Evolutionary conservation across 1,139 yeast genomes (phyloP).

Genomic region (Martiniozyma asiatica): DNA sequence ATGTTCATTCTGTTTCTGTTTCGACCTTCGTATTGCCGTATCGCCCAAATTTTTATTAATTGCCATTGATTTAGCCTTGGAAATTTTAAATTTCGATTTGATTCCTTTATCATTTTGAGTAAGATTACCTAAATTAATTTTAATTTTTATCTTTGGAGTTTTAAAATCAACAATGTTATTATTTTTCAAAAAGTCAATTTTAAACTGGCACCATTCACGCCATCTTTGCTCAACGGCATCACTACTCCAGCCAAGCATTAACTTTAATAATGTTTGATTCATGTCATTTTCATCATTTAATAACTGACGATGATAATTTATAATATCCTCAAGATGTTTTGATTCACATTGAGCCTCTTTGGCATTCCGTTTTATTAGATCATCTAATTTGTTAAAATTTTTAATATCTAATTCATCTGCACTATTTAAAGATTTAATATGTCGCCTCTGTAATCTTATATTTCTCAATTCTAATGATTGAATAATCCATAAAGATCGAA

Average conservation of each 20-base stretch:
- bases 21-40: no score
- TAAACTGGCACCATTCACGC: slow-evolving; percentile 12
- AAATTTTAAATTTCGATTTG: no score
- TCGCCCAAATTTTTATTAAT: no score
- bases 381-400: neutral
- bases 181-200: no score
- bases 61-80: no score
- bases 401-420: neutral
- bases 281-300: slow-evolving; percentile 16
- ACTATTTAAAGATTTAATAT: slow-evolving; percentile 4
- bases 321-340: slow-evolving; percentile 10
- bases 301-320: slow-evolving; percentile 14
- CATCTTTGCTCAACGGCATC: slow-evolving; percentile 12
- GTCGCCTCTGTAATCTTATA: slow-evolving; percentile 11
- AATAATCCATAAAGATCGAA: slow-evolving; percentile 34
- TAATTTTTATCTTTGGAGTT: no score
- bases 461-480: slow-evolving; percentile 28
- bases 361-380: slow-evolving; percentile 10
- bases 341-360: slow-evolving; percentile 17
- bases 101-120: no score
- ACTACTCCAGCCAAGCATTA: slow-evolving; percentile 11
- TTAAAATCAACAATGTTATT: no score
- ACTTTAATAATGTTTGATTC: slow-evolving; percentile 1
- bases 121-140: no score
- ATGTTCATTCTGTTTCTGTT: no score